A percentile compares a stretch with the other conserved stretches of the same genome.
Evolutionary conservation across 2,329 filamentous ascomycete species (phyloP).

Genomic region (Calonectria hongkongensis): DNA sequence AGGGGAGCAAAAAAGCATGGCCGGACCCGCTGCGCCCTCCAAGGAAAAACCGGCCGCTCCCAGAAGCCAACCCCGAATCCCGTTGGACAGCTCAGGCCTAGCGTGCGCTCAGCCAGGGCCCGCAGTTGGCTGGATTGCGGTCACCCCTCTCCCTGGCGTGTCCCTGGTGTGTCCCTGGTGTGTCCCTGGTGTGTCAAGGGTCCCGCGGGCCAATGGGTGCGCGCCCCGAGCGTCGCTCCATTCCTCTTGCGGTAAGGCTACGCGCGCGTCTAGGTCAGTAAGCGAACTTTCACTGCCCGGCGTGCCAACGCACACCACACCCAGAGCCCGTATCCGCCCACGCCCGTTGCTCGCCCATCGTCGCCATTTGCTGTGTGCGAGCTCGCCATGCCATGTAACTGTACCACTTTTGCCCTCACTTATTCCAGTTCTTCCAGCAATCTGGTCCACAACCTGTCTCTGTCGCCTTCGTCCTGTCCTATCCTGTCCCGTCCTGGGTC

Average conservation of each 20-base stretch:
- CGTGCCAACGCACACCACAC: constrained; percentile 56
- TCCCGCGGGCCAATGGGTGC: constrained; percentile 52
- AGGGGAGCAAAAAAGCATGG: constrained; percentile 20
- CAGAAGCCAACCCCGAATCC: neutral
- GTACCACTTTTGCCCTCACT: neutral
- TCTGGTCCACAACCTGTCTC: neutral
- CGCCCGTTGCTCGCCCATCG: constrained; percentile 40
- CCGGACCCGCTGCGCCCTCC: constrained; percentile 33
- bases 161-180: constrained; percentile 37
- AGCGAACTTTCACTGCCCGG: constrained; percentile 53
- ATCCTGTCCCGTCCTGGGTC: constrained; percentile 9
- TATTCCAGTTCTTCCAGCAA: constrained; percentile 10
- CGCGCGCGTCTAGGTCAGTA: constrained; percentile 59
- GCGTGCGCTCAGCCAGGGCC: neutral
- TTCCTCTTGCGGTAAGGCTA: constrained; percentile 45
- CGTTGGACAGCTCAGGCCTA: constrained; percentile 33
- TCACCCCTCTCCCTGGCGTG: constrained; percentile 46
- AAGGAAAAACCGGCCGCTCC: constrained; percentile 30
- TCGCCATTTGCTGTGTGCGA: constrained; percentile 35
- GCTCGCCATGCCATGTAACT: constrained; percentile 11
- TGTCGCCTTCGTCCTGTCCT: constrained; percentile 26
- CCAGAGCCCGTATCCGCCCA: constrained; percentile 38
- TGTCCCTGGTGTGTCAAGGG: neutral
- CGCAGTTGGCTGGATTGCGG: constrained; percentile 46
- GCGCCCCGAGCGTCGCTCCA: constrained; percentile 48